These are phyloP conservation scores for Ophiostoma montium DNA, from an alignment of 2,329 filamentous ascomycete genomes.

Conservation along the genomic window DNA sequence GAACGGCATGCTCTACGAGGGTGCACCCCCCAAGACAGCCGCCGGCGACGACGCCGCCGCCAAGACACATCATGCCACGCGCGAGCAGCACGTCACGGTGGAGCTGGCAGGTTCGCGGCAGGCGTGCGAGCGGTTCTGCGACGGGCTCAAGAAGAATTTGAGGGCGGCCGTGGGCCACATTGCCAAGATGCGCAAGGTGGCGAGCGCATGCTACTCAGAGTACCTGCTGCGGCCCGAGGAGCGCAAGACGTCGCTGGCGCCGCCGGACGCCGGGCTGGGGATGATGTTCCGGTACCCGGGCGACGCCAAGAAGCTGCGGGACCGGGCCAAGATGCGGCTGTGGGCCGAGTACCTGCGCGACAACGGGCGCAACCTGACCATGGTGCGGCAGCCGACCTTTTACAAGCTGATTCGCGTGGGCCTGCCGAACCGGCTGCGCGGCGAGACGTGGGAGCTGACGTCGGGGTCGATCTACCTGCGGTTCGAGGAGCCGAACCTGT, in stretches of 20 bases:
- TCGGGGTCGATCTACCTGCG: constrained; percentile 84
- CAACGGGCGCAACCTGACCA: constrained; percentile 82
- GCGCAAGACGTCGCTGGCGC: constrained; percentile 45
- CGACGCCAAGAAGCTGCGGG: constrained; percentile 82
- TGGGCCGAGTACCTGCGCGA: constrained; percentile 96
- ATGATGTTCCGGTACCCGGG: constrained; percentile 90
- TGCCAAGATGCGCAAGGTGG: constrained; percentile 66
- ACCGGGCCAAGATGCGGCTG: constrained; percentile 90
- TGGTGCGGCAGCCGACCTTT: constrained; percentile 91
- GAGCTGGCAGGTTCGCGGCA: constrained; percentile 80
- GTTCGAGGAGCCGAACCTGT: constrained; percentile 72
- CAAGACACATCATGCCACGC: constrained; percentile 19
- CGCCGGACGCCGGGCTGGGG: constrained; percentile 86
- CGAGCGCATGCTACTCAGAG: constrained; percentile 81
- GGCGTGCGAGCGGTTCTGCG: constrained; percentile 89
- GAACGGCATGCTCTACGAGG: constrained; percentile 55
- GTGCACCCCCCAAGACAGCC: constrained; percentile 24
- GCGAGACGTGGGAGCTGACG: constrained; percentile 91
- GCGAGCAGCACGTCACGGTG: constrained; percentile 77
- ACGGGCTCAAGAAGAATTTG: constrained; percentile 82
- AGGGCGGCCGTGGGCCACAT: constrained; percentile 80
- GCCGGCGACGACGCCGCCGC: background rate
- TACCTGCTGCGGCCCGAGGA: constrained; percentile 55
- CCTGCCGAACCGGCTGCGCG: constrained; percentile 78
- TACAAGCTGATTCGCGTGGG: constrained; percentile 95